Evolutionary conservation across 208 protist genomes (phyloP).

Genomic region (Acanthamoeba lugdunensis): DNA sequence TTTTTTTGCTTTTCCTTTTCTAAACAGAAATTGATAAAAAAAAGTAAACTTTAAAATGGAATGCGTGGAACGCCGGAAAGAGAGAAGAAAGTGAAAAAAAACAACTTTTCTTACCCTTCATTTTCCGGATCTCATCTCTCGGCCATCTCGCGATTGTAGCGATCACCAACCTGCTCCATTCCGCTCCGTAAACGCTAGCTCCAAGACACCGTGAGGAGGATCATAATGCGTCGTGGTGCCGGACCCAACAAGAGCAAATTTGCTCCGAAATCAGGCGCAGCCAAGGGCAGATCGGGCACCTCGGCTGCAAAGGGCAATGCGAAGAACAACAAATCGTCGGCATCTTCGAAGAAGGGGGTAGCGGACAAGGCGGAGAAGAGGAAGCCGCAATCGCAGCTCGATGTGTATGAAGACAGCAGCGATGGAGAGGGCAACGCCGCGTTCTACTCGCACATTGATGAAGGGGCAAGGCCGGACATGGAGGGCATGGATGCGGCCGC

Average conservation of each 20-base stretch:
- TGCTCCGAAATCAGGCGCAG: not conserved
- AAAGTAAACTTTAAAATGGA: not conserved
- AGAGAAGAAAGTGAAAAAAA: not conserved
- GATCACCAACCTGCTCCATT: not conserved
- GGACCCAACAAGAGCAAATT: not conserved
- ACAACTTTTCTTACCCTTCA: not conserved
- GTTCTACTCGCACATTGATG: conserved; percentile 51
- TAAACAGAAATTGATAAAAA: no score
- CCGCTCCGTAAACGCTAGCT: not conserved
- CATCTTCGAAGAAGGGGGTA: not conserved
- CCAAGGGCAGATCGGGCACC: not conserved
- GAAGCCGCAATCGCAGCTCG: not conserved
- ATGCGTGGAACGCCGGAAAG: not conserved
- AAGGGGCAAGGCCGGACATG: conserved; percentile 26
- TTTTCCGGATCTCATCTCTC: not conserved
- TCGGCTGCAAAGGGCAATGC: not conserved
- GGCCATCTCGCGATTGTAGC: not conserved
- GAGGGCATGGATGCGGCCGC: conserved; percentile 22
- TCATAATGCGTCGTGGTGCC: not conserved
- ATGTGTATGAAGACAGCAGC: conserved; percentile 62
- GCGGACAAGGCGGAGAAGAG: not conserved
- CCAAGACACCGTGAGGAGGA: not conserved
- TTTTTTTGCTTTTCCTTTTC: no score
- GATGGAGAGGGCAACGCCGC: conserved; percentile 48
- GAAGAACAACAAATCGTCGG: not conserved